These are phyloP conservation scores for Aspergillus hancockii DNA, from an alignment of 495 filamentous ascomycete species.

Conservation along the genomic window DNA sequence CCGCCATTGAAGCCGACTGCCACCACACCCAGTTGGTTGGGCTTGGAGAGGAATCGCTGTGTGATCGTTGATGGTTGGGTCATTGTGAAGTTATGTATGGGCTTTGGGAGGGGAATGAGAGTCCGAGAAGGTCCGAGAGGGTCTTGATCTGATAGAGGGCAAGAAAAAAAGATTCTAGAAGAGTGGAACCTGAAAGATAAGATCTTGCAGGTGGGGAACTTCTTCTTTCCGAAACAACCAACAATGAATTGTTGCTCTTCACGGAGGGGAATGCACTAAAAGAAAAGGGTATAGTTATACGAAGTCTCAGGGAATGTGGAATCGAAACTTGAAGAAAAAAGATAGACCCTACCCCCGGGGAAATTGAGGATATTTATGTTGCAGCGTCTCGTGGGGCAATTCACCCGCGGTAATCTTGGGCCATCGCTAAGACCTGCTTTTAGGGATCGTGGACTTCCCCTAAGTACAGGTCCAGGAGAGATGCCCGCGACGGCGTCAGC, in stretches of 20 bases:
- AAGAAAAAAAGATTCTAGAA: constrained; percentile 23
- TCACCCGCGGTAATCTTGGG: constrained; percentile 19
- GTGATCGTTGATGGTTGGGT: constrained; percentile 70
- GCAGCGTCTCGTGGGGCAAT: constrained; percentile 10
- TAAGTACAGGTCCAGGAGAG: constrained; percentile 56
- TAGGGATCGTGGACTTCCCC: constrained; percentile 49
- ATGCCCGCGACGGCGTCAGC: constrained; percentile 32
- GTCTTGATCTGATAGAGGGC: constrained; percentile 10
- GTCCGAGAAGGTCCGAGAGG: constrained; percentile 18
- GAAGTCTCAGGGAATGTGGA: background rate
- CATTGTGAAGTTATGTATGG: constrained; percentile 41
- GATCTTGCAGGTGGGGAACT: constrained; percentile 10
- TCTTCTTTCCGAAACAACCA: background rate
- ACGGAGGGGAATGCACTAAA: background rate
- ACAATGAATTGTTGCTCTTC: background rate
- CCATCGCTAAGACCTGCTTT: constrained; percentile 53
- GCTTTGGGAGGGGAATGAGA: constrained; percentile 11
- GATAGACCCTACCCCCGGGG: background rate
- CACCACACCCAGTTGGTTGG: constrained; percentile 82
- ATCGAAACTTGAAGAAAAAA: constrained; percentile 8
- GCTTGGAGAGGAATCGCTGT: constrained; percentile 78
- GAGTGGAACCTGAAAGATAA: constrained; percentile 14
- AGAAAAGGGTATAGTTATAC: background rate
- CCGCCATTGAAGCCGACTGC: constrained; percentile 97
- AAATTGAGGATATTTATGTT: background rate